Evolutionary conservation across 257 asterid genomes (phyloP), one percentile per base, ranked within the genome.

Genomic region (Buddleja alternifolia): DNA sequence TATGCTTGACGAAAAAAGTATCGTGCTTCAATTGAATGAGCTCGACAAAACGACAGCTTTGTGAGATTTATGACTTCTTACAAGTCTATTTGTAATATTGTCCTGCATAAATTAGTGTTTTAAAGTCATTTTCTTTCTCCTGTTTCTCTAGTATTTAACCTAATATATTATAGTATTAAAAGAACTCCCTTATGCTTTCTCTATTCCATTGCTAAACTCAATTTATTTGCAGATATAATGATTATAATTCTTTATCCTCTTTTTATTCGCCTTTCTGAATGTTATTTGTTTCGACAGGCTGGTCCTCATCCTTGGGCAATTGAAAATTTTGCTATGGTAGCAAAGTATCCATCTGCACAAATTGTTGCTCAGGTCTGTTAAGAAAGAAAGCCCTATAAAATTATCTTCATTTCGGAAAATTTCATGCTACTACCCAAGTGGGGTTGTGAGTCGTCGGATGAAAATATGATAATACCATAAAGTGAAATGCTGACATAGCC

Each of bases 251-350:
- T 52, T 53, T 63, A 19, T 19, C 45, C 16, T 57, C 61, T 66
- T 63, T 60, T 16, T 46, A 16, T 64, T 69, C 60, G 67, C 52
- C 67, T 14, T 61, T 68, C 46, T 53, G 59, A 39, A 41, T 56
- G 46, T 10, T 40, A 47, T 42, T 63, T 57, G 66, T 77, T 29
- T 82, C 61, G 46, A 76, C 82, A 93, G 99, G 88, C 99, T 67
- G 99, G 99, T 79, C 96, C 97, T 64, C 81, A 88, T 83, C 96
- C 99, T 24, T 93, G 97, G 97, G 95, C 99, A 40, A 83, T 93
- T 52, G 96, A 93, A 69, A 87, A 60, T 77, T 93, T 66, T 79
- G 97, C 99, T 56, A 48, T 36, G 70, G 97, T 84, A 44, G 97
- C 96, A 6, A 91, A 91, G 74, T 88, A 78, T 75, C 99, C 99